Conservation (phyloP, 2,329 filamentous ascomycete genomes). For the Talaromyces sp. region DNA sequence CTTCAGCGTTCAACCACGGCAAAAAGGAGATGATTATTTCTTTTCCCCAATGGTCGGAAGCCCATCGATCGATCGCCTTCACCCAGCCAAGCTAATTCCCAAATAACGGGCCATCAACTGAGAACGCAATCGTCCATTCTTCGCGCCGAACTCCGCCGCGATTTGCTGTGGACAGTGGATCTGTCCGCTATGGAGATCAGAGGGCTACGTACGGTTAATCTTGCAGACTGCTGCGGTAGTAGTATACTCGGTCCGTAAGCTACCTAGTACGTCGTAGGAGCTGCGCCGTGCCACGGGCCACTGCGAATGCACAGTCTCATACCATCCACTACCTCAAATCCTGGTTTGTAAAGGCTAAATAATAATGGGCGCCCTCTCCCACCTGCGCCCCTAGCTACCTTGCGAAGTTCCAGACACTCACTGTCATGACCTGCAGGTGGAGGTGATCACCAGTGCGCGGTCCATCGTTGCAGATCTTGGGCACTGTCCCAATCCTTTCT, state of each 20-base stretch:
- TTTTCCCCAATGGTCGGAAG: background rate
- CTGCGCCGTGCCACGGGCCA: constrained; percentile 1
- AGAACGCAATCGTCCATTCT: constrained; percentile 5
- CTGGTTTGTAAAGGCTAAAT: constrained; percentile 2
- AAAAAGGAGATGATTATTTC: background rate
- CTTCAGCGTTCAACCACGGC: background rate
- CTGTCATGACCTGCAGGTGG: constrained; percentile 16
- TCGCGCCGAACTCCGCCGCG: constrained; percentile 2
- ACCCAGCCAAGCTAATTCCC: background rate
- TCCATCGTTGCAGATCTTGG: constrained; percentile 12
- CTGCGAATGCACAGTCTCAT: constrained; percentile 1
- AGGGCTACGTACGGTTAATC: constrained; percentile 1
- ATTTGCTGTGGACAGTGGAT: constrained; percentile 5
- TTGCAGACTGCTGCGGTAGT: background rate
- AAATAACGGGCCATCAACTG: background rate
- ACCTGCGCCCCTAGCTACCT: background rate
- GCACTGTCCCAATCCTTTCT: constrained; percentile 9
- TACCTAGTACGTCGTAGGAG: background rate
- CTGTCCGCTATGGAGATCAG: constrained; percentile 14
- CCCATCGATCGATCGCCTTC: background rate
- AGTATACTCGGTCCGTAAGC: background rate
- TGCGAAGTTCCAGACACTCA: constrained; percentile 8
- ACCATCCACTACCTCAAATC: constrained; percentile 4
- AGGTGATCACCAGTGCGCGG: constrained; percentile 12
- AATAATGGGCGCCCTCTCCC: background rate